Percentiles rank a stretch among this genome's conserved stretches.
These are phyloP conservation scores for Cercospora janseana DNA, from an alignment of 2,329 filamentous ascomycete species.

Conservation along the genomic window DNA sequence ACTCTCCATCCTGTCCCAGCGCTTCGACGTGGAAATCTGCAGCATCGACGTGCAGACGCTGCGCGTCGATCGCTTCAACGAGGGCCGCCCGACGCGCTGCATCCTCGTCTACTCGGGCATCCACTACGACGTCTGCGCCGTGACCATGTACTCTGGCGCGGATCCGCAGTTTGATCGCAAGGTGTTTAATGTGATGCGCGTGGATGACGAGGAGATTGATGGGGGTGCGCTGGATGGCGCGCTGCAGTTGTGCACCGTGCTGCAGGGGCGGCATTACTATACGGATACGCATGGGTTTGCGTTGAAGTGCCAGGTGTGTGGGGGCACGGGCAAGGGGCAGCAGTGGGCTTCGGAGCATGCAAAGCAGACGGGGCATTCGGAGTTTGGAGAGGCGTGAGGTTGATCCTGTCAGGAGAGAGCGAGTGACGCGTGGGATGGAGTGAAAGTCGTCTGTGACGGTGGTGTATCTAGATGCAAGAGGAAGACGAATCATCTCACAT, in stretches of 20 bases:
- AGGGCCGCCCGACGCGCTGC: slow-evolving; percentile 66
- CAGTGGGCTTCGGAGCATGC: slow-evolving; percentile 62
- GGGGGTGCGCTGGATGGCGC: slow-evolving; percentile 60
- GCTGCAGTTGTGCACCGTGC: slow-evolving; percentile 50
- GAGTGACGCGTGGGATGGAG: too few relatives aligned
- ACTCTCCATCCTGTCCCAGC: slow-evolving; percentile 75
- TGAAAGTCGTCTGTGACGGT: too few relatives aligned
- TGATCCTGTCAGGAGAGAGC: too few relatives aligned
- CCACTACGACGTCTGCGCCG: slow-evolving; percentile 86
- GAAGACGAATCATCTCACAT: too few relatives aligned
- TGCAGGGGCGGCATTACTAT: slow-evolving; percentile 76
- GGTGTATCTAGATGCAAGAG: too few relatives aligned
- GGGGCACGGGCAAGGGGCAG: slow-evolving; percentile 67
- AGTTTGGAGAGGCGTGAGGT: slow-evolving; percentile 49
- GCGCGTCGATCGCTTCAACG: slow-evolving; percentile 73
- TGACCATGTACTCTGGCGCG: slow-evolving; percentile 62
- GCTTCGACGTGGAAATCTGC: slow-evolving; percentile 82
- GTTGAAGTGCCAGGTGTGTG: slow-evolving; percentile 73
- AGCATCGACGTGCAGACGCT: slow-evolving; percentile 75
- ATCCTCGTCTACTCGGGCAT: slow-evolving; percentile 88
- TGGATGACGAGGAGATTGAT: slow-evolving; percentile 45
- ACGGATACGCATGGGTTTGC: slow-evolving; percentile 81
- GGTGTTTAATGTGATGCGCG: slow-evolving; percentile 58
- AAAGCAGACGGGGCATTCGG: slow-evolving; percentile 57
- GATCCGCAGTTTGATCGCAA: slow-evolving; percentile 77